Percentiles rank a stretch among this genome's conserved stretches.
phyloP scores from a whole-genome alignment of 2,329 filamentous ascomycete genomes.

The Pseudogymnoascus sp. region DNA sequence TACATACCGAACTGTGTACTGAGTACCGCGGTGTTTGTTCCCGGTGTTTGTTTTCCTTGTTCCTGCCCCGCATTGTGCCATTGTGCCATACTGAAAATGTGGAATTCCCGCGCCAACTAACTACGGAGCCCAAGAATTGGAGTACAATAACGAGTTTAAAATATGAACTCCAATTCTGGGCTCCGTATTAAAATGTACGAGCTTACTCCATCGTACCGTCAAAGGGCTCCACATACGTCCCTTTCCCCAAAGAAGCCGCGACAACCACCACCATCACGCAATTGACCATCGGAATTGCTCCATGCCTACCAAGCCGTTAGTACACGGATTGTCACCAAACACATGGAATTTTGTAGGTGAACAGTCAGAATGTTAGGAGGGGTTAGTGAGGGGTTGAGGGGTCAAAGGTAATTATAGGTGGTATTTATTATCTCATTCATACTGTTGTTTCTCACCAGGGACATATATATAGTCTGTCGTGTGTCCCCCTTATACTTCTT shows the following conservation, averaged over 20 bases:
- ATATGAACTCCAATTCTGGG: not conserved
- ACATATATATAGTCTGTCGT: constrained; percentile 5
- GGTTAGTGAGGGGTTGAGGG: not conserved
- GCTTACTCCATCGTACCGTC: not conserved
- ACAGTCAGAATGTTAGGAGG: not conserved
- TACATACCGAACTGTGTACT: not conserved
- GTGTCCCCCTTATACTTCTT: not conserved
- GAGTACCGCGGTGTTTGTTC: not conserved
- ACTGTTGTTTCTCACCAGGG: not conserved
- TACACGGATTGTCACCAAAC: not conserved
- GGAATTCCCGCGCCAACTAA: not conserved
- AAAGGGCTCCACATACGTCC: not conserved
- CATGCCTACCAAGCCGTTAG: not conserved
- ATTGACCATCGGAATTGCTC: constrained; percentile 1
- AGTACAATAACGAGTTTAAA: not conserved
- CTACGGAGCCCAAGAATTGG: constrained; percentile 3
- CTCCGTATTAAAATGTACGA: not conserved
- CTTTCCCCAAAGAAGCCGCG: not conserved
- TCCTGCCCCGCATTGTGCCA: not conserved
- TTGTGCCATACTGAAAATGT: not conserved
- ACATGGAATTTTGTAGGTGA: not conserved
- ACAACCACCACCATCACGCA: not conserved
- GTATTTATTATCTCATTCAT: not conserved
- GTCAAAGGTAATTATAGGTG: not conserved
- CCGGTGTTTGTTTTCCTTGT: not conserved